Percentiles rank a stretch among this genome's conserved stretches.
These are phyloP conservation scores for Casaregolazyma suthepensis DNA, from an alignment of 1,139 yeast species.

Conservation along the genomic window DNA sequence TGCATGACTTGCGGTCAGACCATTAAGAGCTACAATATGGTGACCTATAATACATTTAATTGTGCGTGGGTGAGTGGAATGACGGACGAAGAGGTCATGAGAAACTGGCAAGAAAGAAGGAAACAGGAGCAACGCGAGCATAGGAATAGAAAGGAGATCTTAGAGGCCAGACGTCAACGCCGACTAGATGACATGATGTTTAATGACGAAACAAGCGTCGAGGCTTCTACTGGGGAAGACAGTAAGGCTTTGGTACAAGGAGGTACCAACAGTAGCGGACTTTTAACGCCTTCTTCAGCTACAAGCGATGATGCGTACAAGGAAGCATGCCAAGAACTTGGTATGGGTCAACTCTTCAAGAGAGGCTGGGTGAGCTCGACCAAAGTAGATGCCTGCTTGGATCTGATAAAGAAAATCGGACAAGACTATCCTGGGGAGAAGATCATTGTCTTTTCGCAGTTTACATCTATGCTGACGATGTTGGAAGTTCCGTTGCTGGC, in stretches of 20 bases:
- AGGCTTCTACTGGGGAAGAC: background rate
- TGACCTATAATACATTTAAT: conserved; percentile 25
- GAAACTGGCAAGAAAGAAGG: conserved; percentile 13
- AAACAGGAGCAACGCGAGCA: conserved; percentile 8
- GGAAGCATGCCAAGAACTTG: conserved; percentile 22
- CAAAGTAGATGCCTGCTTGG: conserved; percentile 48
- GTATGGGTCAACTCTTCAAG: conserved; percentile 24
- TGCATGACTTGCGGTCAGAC: conserved; percentile 24
- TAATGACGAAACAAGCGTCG: conserved; percentile 11
- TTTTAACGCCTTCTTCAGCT: background rate
- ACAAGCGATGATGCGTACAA: conserved; percentile 11
- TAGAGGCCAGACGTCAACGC: conserved; percentile 9
- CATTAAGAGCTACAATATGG: conserved; percentile 17
- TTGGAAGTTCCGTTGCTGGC: conserved; percentile 51
- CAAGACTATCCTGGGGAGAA: conserved; percentile 49
- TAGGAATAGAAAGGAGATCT: conserved; percentile 8
- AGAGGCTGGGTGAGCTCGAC: conserved; percentile 33
- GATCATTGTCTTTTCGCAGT: conserved; percentile 77
- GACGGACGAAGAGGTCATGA: conserved; percentile 19
- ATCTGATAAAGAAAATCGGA: conserved; percentile 40
- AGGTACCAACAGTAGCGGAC: background rate
- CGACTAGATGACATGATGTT: conserved; percentile 16
- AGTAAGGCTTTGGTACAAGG: background rate
- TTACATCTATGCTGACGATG: conserved; percentile 70
- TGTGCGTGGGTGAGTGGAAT: conserved; percentile 20